Base-by-base conservation (phyloP, 331 rosid genomes). In the Telfairia occidentalis region DNA sequence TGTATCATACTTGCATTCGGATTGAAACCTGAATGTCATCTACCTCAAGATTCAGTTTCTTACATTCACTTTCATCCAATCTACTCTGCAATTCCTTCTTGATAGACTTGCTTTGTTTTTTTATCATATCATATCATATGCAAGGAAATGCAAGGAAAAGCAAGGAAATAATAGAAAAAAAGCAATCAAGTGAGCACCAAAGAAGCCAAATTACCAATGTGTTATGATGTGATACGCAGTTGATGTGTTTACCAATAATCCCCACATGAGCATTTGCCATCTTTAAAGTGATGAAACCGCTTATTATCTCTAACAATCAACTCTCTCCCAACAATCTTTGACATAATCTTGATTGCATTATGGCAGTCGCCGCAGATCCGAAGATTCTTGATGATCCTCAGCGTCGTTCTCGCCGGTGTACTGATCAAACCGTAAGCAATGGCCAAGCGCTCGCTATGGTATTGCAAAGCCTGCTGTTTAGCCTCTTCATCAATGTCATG, bases 401-500 rank as follows among this genome's bases (percentile, higher is more conserved):
- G 87, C n/a, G 96, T 91, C 24, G 92, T 90, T 85, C 98, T 88
- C 0, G 98, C 90, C 0, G 97, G 98, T 55, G 98, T 93, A 81
- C 98, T 89, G 67, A 93, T 93, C 81, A 93, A 87, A 66, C 98
- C 98, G 30, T 91, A 93, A 74, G 97, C 97, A 80, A 93, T 89
- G 0, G 98, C 98, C 79, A 93, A 80, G 23, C 96, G 92, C 79
- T 93, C 97, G 2, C 97, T 93, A 21, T 91, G 97, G 80, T 93
- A 91, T 57, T 85, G 96, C 88, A 91, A 83, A 4, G 98, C 98
- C 82, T 87, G 91, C 85, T 89, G 92, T 76, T 93, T 93, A 34
- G 92, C 97, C 73, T 89, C 97, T 80, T 93, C 89, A 64, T 89
- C 96, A 40, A 93, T 93, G 87, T 93, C 98, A 59, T 91, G 98